Percentiles rank a stretch among this genome's conserved stretches.
phyloP scores from a whole-genome alignment of 768 basidiomycete species.

The Dictyophora rubrovolvata region DNA sequence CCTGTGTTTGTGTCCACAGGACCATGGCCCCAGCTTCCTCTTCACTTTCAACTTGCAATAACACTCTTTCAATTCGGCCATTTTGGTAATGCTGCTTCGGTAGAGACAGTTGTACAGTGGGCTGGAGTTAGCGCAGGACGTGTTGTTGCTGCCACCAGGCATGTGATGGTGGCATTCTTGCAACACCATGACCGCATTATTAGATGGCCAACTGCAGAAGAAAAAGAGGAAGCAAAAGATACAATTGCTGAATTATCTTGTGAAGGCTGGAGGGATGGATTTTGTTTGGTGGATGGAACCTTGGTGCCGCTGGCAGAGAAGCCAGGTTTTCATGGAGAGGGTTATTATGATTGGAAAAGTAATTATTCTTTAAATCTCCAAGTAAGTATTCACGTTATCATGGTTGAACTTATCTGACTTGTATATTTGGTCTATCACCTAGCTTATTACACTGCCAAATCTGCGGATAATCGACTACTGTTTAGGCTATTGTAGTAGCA shows the following conservation, averaged over 20 bases:
- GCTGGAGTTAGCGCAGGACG: conserved; percentile 17
- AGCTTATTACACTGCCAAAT: conserved; percentile 21
- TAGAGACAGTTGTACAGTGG: conserved; percentile 18
- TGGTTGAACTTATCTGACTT: no score
- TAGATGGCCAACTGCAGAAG: neutral
- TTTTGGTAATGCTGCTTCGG: conserved; percentile 21
- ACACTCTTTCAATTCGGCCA: conserved; percentile 20
- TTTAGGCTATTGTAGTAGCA: conserved; percentile 20
- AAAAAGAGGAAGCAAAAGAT: conserved; percentile 14
- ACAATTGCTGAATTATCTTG: conserved; percentile 14
- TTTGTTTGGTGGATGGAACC: conserved; percentile 7
- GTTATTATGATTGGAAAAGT: conserved; percentile 7
- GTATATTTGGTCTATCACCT: no score
- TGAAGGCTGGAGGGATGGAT: conserved; percentile 22
- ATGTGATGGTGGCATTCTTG: conserved; percentile 13
- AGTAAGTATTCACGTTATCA: neutral
- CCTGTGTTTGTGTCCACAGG: conserved; percentile 18
- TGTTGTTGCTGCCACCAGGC: conserved; percentile 16
- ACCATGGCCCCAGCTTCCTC: conserved; percentile 20
- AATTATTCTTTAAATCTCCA: conserved; percentile 9
- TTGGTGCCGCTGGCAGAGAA: neutral
- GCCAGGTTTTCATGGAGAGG: conserved; percentile 7
- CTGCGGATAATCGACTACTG: conserved; percentile 21
- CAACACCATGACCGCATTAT: neutral
- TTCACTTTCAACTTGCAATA: conserved; percentile 24